Evolutionary conservation across 148 eudicot genomes (phyloP).

Genomic region (Amaranthus cruentus): DNA sequence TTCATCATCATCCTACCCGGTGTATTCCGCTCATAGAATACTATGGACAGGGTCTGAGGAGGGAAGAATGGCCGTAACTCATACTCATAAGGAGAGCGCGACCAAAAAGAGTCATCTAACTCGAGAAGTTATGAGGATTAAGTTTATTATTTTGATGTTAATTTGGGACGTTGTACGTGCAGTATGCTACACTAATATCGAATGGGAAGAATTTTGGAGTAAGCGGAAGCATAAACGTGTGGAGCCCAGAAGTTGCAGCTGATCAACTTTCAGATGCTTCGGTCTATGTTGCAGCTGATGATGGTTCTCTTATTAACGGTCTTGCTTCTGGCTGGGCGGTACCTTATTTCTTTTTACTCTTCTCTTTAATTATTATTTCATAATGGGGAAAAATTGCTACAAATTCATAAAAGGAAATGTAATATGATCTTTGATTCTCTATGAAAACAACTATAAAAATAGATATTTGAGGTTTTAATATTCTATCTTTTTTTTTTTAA

Average conservation of each 20-base stretch:
- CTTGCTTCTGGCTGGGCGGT: conserved; percentile 26
- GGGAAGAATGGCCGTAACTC: no score
- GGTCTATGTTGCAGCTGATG: conserved; percentile 17
- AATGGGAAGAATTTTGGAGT: conserved; percentile 4
- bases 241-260: conserved; percentile 14
- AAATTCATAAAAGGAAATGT: no score
- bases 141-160: not conserved
- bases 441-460: not conserved
- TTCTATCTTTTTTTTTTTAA: no score
- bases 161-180: not conserved
- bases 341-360: not conserved
- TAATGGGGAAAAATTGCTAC: no score
- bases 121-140: not conserved
- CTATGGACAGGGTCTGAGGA: no score
- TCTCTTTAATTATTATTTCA: not conserved
- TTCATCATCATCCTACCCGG: no score
- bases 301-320: conserved; percentile 6
- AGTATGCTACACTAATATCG: conserved; percentile 14
- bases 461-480: no score
- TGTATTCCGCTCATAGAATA: not conserved
- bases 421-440: no score
- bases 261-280: conserved; percentile 8
- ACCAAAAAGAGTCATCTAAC: not conserved
- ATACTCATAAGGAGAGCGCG: no score
- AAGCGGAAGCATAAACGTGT: conserved; percentile 14